Conservation (phyloP, 495 filamentous ascomycete genomes). For the Penicillium fimorum region DNA sequence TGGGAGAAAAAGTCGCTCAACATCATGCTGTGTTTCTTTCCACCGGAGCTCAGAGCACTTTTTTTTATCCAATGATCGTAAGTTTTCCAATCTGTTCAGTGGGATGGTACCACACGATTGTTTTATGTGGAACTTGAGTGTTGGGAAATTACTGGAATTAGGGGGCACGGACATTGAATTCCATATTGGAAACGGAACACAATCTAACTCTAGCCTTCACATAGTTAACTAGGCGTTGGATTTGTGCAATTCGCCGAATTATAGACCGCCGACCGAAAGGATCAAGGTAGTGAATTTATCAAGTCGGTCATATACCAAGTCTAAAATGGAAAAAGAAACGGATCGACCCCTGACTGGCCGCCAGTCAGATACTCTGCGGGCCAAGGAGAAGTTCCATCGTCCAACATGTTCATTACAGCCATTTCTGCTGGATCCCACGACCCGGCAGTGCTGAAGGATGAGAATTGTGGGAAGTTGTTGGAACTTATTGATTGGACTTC, state of each 20-base stretch:
- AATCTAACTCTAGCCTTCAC: too few species aligned
- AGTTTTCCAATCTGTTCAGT: not conserved
- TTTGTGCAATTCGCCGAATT: too few species aligned
- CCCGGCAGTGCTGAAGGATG: not conserved
- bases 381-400: constrained; percentile 19
- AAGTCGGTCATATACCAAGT: not conserved
- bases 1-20: not conserved
- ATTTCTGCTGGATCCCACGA: constrained; percentile 18
- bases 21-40: not conserved
- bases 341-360: constrained; percentile 23
- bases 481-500: not conserved
- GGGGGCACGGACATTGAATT: too few species aligned
- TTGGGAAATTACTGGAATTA: too few species aligned
- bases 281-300: too few species aligned
- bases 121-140: not conserved
- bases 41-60: not conserved
- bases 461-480: not conserved
- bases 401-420: constrained; percentile 20
- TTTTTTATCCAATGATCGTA: not conserved
- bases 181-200: too few species aligned
- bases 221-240: too few species aligned
- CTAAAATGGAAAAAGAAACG: constrained; percentile 22
- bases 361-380: constrained; percentile 23
- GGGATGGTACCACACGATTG: not conserved
- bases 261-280: too few species aligned